Evolutionary conservation across 371 early-diverging fungal genomes (phyloP).

Genomic region (Coemansia sp.): DNA sequence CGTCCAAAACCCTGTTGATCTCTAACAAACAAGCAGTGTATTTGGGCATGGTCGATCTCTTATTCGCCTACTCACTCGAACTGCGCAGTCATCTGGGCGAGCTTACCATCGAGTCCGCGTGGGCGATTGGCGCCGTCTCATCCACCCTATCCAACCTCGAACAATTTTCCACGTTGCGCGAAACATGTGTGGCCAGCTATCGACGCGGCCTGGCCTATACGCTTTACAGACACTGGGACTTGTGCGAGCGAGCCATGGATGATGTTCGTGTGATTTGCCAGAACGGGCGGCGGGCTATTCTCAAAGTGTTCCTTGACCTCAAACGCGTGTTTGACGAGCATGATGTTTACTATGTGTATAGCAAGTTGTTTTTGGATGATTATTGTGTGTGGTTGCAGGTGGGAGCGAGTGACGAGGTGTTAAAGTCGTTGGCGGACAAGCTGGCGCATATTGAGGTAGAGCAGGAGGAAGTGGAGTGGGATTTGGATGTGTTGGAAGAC

Average conservation of each 20-base stretch:
- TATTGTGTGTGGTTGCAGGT: conserved; percentile 96
- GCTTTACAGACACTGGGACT: conserved; percentile 72
- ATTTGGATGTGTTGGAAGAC: conserved; percentile 71
- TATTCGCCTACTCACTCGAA: conserved; percentile 90
- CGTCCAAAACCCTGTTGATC: conserved; percentile 59
- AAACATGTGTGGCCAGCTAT: conserved; percentile 61
- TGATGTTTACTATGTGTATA: conserved; percentile 81
- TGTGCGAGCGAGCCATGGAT: conserved; percentile 67
- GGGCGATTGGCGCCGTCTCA: conserved; percentile 87
- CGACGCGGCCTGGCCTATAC: conserved; percentile 86
- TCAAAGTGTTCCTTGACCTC: conserved; percentile 75
- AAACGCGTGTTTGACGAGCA: conserved; percentile 80
- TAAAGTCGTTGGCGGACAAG: conserved; percentile 75
- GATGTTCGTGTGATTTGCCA: conserved; percentile 83
- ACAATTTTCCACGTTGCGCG: conserved; percentile 66
- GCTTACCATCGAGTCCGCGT: conserved; percentile 81
- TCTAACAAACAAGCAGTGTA: conserved; percentile 68
- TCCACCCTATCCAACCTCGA: conserved; percentile 78
- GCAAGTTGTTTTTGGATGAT: conserved; percentile 86
- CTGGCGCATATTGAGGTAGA: conserved; percentile 67
- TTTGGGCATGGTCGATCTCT: conserved; percentile 83
- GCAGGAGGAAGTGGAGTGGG: conserved; percentile 71
- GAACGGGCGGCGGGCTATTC: conserved; percentile 76
- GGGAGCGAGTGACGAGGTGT: conserved; percentile 63
- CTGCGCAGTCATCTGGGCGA: conserved; percentile 83